Evolutionary conservation across 352 stramenopile species (phyloP), one percentile per base, ranked within the genome.

Genomic region (Phytophthora colocasiae): DNA sequence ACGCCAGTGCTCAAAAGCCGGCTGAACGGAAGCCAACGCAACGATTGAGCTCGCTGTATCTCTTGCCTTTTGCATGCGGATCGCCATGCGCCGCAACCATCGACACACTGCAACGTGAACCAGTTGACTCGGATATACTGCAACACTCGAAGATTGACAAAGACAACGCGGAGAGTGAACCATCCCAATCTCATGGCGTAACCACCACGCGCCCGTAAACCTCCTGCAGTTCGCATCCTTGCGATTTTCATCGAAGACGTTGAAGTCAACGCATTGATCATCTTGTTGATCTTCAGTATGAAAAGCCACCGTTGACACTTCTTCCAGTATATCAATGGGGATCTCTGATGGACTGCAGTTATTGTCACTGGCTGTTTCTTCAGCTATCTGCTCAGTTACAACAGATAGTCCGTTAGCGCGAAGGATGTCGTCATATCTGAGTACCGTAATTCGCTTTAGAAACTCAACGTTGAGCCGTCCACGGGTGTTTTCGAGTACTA

Each of bases 1-100:
- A 50, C 54, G 47, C 68, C 68, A 76, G 19, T 61, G 54, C 38
- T 68, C 48, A 14, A 71, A 75, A 3, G 62, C 54, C 5, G 56
- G 41, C 45, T 75, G 54, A 43, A 75, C 43, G 9, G 62, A 58
- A 51, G 45, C 48, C 32, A 72, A 57, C 2, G 26, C 58, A 17
- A 63, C 12, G 29, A 58, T 55, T 3, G 41, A n/a, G 19, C 46
- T 58, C 38, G 15, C 34, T 3, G 29, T 15, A 38, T n/a, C 36
- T 52, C 6, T 34, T 9, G 24, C 15, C 26, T 12, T 6, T 6
- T 12, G 36, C 19, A 34, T 17, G 24, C 40, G 19, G 15, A 44
- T 64, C 15, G 58, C 63, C 9, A 44, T 58, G 12, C 50, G 29
- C 1, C 63, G 63, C 10, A 89, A 48, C 80, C 78, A 89, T 24